A percentile compares a stretch with the other conserved stretches of the same genome.
These are phyloP conservation scores for Coemansia aciculifera DNA, from an alignment of 192 early-diverging fungal genomes.

Conservation along the genomic window DNA sequence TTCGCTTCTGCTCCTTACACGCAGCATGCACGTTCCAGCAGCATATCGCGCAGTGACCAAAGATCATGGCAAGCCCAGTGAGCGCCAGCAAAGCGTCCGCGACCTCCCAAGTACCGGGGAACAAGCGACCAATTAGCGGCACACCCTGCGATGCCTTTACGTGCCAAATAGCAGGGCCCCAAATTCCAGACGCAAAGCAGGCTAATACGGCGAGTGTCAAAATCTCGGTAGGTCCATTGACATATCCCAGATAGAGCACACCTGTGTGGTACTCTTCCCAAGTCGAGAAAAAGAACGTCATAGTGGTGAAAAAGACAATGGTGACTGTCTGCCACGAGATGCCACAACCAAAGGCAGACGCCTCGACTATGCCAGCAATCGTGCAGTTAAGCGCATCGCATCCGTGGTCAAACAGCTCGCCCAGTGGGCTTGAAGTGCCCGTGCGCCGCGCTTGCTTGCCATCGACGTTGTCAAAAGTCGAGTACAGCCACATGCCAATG, in stretches of 20 bases:
- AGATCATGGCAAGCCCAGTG: conserved; percentile 33
- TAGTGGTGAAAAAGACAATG: conserved; percentile 65
- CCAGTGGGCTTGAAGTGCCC: conserved; percentile 72
- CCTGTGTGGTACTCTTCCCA: conserved; percentile 92
- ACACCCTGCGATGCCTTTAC: conserved; percentile 40
- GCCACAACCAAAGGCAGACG: conserved; percentile 72
- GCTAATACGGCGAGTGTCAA: conserved; percentile 68
- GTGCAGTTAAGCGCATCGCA: conserved; percentile 87
- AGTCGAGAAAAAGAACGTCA: conserved; percentile 82
- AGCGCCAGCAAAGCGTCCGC: conserved; percentile 40
- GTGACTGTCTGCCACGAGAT: conserved; percentile 64
- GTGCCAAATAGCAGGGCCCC: conserved; percentile 56
- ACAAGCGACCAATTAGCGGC: conserved; percentile 36
- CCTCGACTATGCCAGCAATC: conserved; percentile 71
- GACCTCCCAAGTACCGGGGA: conserved; percentile 49
- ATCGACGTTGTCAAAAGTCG: conserved; percentile 88
- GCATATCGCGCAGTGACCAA: conserved; percentile 47
- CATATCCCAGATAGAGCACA: conserved; percentile 75
- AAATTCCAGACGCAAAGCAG: conserved; percentile 71
- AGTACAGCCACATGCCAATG: conserved; percentile 81
- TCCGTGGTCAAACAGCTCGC: conserved; percentile 84
- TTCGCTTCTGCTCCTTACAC: conserved; percentile 61
- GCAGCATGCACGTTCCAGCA: conserved; percentile 53
- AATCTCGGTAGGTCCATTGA: conserved; percentile 88
- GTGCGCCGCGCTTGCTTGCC: conserved; percentile 84